Evolutionary conservation across 805 yeast species (phyloP).

Genomic region (Jamesozyma spencerorum): DNA sequence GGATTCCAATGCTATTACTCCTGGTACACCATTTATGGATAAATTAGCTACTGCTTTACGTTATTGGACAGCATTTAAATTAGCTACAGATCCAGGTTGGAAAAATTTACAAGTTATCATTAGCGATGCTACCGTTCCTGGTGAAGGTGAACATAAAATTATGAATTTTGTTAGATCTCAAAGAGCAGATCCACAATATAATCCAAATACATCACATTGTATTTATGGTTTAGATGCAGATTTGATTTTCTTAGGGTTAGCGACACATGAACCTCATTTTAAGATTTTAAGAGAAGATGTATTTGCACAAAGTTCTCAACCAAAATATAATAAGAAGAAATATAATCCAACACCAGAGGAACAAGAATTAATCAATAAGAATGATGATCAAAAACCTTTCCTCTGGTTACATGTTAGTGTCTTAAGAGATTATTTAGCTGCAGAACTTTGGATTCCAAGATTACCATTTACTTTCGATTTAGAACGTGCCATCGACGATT

Average conservation of each 20-base stretch:
- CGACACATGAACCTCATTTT: slow-evolving; percentile 97
- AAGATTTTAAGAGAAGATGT: slow-evolving; percentile 92
- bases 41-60: slow-evolving; percentile 70
- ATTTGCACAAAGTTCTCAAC: slow-evolving; percentile 56
- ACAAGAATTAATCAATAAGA: slow-evolving; percentile 27
- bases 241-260: slow-evolving; percentile 87
- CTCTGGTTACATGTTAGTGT: slow-evolving; percentile 88
- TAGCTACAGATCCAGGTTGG: slow-evolving; percentile 91
- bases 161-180: slow-evolving; percentile 93
- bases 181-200: slow-evolving; percentile 73
- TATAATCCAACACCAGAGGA: slow-evolving; percentile 52
- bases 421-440: slow-evolving; percentile 75
- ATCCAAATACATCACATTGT: slow-evolving; percentile 92
- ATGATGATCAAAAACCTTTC: slow-evolving; percentile 61
- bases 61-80: slow-evolving; percentile 88
- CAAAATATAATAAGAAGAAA: slow-evolving; percentile 9
- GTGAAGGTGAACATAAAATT: slow-evolving; percentile 98
- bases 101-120: slow-evolving; percentile 77
- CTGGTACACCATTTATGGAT: slow-evolving; percentile 98
- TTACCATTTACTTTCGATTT: slow-evolving; percentile 70
- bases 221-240: slow-evolving; percentile 98
- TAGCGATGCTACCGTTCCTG: slow-evolving; percentile 95
- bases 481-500: slow-evolving; percentile 95
- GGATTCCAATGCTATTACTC: slow-evolving; percentile 96
- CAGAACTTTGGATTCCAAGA: slow-evolving; percentile 67